These are phyloP conservation scores for Colletotrichum eleusines DNA, from an alignment of 2,329 filamentous ascomycete genomes.

Conservation along the genomic window DNA sequence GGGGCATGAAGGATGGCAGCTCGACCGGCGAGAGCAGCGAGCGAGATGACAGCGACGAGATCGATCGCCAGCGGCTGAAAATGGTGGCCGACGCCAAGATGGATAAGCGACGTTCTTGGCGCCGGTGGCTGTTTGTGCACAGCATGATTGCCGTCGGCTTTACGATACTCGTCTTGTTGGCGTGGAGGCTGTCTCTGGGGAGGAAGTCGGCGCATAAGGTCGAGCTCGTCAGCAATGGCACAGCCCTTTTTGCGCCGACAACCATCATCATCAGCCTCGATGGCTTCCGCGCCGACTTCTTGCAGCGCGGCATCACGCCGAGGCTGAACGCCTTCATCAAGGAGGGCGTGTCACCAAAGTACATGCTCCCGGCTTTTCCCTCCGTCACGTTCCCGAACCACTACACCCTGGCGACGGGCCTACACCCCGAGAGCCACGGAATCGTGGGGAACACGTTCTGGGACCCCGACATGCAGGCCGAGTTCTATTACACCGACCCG, in stretches of 20 bases:
- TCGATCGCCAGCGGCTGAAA: slow-evolving; percentile 66
- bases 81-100: slow-evolving; percentile 60
- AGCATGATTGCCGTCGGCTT: slow-evolving; percentile 65
- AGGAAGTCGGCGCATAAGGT: slow-evolving; percentile 52
- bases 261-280: slow-evolving; percentile 95
- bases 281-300: slow-evolving; percentile 94
- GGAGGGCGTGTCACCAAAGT: slow-evolving; percentile 88
- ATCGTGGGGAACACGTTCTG: slow-evolving; percentile 96
- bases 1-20: slow-evolving; percentile 76
- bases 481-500: slow-evolving; percentile 91
- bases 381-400: slow-evolving; percentile 98
- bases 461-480: slow-evolving; percentile 80
- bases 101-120: slow-evolving; percentile 65
- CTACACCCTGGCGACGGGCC: slow-evolving; percentile 90
- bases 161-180: slow-evolving; percentile 66
- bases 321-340: slow-evolving; percentile 82
- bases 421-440: slow-evolving; percentile 93
- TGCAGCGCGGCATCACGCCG: slow-evolving; percentile 86
- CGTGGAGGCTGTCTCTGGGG: slow-evolving; percentile 69
- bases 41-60: slow-evolving; percentile 69
- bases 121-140: slow-evolving; percentile 66
- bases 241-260: slow-evolving; percentile 88
- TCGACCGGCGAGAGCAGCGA: slow-evolving; percentile 72
- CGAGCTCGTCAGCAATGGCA: slow-evolving; percentile 78
- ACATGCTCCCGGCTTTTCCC: slow-evolving; percentile 95